Base-by-base conservation (phyloP, 2,329 filamentous ascomycete genomes). In the Lachnellula cervina region DNA sequence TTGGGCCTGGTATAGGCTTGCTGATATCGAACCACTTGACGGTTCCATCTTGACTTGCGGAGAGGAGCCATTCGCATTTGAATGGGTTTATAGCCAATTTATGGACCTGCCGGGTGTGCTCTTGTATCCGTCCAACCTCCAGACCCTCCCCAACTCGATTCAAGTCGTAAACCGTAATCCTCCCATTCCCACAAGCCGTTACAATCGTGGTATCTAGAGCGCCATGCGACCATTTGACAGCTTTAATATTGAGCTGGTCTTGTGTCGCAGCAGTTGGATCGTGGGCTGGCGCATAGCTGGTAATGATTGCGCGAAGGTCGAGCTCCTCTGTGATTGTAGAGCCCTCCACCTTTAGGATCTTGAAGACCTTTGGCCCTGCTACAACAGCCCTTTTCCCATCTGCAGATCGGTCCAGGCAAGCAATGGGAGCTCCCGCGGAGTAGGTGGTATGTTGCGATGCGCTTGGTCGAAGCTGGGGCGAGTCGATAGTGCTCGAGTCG, bases 151-250 rank as follows among this genome's bases (percentile, higher is more conserved):
- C 69, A 9, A 81, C 64, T 19, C 79, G 77, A 42, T 74, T 74
- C 17, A 86, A 67, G 67, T 87, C 82, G 64, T 87, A 87, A 57
- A 81, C 75, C 58, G 85, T 85, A 62, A 87, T 84, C 68, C 82
- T 82, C 64, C 83, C 83, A 58, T 80, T 83, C 49, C 80, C 79
- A 65, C 82, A 84, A 2, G 83, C 83, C 0, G 83, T 86, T 61
- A 84, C 82, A 52, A 86, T 77, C 38, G 76, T 78, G 14, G 77
- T 76, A 59, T 77, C 75, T 55, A 68, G 54, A 16, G 72, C 74
- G 32, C 67, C 65, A 57, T 79, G 75, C 21, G 74, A 74, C 77
- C 83, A 83, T 66, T 81, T 83, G 49, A 83, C 81, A 58, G 84
- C 81, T 62, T 80, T 79, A 59, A 87, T 84, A 37, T 82, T 84